These are phyloP conservation scores for Telopea speciosissima DNA, from an alignment of 177 flowering plant species.

Conservation along the genomic window DNA sequence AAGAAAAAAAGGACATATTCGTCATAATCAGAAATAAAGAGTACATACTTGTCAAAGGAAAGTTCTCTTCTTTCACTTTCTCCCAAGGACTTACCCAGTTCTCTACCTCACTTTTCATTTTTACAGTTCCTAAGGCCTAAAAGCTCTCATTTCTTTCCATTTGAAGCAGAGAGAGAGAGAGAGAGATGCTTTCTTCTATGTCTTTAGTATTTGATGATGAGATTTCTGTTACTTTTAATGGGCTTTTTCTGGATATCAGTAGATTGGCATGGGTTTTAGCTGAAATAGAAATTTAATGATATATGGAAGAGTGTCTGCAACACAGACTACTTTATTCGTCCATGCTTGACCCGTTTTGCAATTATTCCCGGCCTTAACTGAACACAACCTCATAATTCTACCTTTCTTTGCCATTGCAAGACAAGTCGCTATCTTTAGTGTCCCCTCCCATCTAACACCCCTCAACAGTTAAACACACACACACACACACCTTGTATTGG, in stretches of 20 bases:
- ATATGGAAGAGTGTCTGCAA: background rate
- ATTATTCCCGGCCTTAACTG: background rate
- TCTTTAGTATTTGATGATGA: background rate
- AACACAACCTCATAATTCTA: conserved; percentile 8
- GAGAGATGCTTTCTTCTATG: background rate
- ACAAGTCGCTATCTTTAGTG: background rate
- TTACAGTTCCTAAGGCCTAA: conserved; percentile 5
- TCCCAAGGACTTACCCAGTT: conserved; percentile 7
- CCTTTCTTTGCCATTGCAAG: conserved; percentile 6
- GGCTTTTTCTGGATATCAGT: conserved; percentile 5
- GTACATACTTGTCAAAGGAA: conserved; percentile 3
- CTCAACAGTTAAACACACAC: no score
- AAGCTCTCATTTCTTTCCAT: background rate
- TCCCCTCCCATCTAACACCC: background rate
- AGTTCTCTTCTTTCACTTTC: conserved; percentile 10
- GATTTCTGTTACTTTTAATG: background rate
- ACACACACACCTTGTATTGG: no score
- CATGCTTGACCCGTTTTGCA: conserved; percentile 8
- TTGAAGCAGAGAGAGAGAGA: conserved; percentile 3
- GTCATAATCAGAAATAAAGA: conserved; percentile 8
- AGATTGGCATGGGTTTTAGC: conserved; percentile 16
- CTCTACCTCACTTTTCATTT: background rate
- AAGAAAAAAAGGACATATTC: conserved; percentile 9
- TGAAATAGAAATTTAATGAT: conserved; percentile 29
- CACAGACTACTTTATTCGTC: conserved; percentile 11